phyloP scores from a whole-genome alignment of 257 asterid species.

The Buddleja alternifolia region DNA sequence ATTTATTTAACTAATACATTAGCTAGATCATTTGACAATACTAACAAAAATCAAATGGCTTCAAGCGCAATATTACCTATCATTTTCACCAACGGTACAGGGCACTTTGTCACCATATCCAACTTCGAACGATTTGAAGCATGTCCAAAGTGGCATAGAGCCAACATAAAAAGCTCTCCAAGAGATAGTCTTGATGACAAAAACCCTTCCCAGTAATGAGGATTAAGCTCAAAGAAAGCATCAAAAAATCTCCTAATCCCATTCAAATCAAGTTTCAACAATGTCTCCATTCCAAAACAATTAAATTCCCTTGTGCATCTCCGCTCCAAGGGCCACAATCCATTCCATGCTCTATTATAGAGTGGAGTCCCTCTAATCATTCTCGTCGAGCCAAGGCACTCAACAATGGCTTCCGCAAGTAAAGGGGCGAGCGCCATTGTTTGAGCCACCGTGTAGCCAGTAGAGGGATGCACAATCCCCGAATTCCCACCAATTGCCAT shows the following conservation, averaged over 20 bases:
- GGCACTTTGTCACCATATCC: conserved; percentile 74
- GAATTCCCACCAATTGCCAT: conserved; percentile 91
- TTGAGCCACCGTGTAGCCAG: conserved; percentile 81
- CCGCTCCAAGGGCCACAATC: conserved; percentile 79
- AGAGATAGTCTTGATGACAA: conserved; percentile 72
- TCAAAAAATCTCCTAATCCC: conserved; percentile 77
- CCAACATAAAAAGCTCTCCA: conserved; percentile 63
- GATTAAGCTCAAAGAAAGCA: conserved; percentile 83
- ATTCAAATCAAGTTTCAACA: conserved; percentile 72
- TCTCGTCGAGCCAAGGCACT: conserved; percentile 83
- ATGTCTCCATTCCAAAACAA: conserved; percentile 84
- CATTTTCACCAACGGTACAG: conserved; percentile 69
- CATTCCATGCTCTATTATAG: conserved; percentile 62
- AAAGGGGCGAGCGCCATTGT: conserved; percentile 64
- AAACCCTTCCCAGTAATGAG: conserved; percentile 78
- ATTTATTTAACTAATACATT: not conserved
- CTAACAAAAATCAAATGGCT: conserved; percentile 43
- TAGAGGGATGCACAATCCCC: conserved; percentile 83
- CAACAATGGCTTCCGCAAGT: conserved; percentile 60
- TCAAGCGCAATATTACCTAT: conserved; percentile 71
- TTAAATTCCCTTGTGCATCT: conserved; percentile 64
- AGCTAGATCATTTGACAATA: not conserved
- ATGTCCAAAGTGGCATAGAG: conserved; percentile 60
- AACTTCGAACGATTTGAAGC: conserved; percentile 65
- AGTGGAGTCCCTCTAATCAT: conserved; percentile 73